A percentile compares a stretch with the other conserved stretches of the same genome.
Evolutionary conservation across 2,329 filamentous ascomycete species (phyloP).

Genomic region (Talaromyces sp.): DNA sequence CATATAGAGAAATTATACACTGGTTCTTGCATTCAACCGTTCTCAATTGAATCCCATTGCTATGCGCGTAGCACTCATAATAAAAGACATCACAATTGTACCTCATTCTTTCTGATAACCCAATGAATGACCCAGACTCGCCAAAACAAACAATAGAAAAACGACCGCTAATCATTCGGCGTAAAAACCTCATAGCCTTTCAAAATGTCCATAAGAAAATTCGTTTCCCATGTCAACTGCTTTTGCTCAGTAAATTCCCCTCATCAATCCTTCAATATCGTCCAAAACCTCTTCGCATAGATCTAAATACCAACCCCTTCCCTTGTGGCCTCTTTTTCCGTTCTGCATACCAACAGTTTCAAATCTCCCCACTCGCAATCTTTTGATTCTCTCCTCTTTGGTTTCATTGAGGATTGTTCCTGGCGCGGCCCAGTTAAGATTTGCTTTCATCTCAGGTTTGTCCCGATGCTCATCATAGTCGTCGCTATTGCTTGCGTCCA

Average conservation of each 20-base stretch:
- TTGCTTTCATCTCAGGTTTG: not conserved
- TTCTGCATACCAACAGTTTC: constrained; percentile 32
- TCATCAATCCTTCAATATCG: constrained; percentile 25
- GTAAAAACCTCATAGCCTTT: not conserved
- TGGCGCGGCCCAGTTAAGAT: constrained; percentile 9
- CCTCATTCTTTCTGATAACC: not conserved
- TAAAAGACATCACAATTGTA: not conserved
- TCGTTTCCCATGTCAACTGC: not conserved
- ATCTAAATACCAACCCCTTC: constrained; percentile 31
- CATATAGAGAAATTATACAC: not conserved
- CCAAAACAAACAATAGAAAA: not conserved
- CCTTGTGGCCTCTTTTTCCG: constrained; percentile 31
- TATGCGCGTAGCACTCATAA: not conserved
- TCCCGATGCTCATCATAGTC: constrained; percentile 9
- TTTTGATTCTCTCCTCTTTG: constrained; percentile 28
- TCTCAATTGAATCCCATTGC: not conserved
- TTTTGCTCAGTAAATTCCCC: not conserved
- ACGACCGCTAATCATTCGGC: not conserved
- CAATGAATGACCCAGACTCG: not conserved
- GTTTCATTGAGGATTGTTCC: constrained; percentile 24
- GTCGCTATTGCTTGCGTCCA: constrained; percentile 3
- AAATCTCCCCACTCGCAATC: constrained; percentile 34
- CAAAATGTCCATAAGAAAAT: not conserved
- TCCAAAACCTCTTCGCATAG: constrained; percentile 33
- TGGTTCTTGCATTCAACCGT: not conserved